phyloP scores from a whole-genome alignment of 2,329 filamentous ascomycete genomes.

The Cylindrodendrum hubeiense region DNA sequence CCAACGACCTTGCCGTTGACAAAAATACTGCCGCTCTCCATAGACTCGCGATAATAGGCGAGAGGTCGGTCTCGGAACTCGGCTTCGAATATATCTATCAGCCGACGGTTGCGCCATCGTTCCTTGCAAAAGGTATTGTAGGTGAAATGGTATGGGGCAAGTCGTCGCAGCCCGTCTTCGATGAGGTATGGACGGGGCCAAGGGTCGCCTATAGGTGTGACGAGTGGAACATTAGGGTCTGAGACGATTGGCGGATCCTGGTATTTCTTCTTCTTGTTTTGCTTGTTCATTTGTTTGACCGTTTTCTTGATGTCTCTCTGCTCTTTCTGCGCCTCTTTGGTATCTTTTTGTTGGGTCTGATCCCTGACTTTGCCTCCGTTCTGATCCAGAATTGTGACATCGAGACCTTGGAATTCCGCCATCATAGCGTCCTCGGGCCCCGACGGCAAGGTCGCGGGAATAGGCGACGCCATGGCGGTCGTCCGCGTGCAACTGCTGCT shows the following conservation, averaged over 20 bases:
- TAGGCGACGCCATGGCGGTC: conserved; percentile 36
- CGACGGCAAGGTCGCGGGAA: conserved; percentile 22
- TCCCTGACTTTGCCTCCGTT: conserved; percentile 2
- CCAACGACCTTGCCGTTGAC: conserved; percentile 82
- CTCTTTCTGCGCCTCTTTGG: conserved; percentile 14
- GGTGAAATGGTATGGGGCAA: conserved; percentile 90
- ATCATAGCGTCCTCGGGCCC: conserved; percentile 31
- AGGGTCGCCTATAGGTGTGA: conserved; percentile 51
- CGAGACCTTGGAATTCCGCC: conserved; percentile 33
- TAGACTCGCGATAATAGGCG: conserved; percentile 89
- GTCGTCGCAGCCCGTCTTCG: conserved; percentile 84
- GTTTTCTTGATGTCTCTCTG: neutral
- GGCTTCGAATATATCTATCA: conserved; percentile 89
- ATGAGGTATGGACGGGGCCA: conserved; percentile 82
- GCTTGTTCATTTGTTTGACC: conserved; percentile 18
- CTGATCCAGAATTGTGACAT: conserved; percentile 16
- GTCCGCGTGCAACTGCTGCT: conserved; percentile 22
- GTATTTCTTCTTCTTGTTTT: conserved; percentile 28
- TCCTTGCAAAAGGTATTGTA: conserved; percentile 97
- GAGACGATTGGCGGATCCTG: conserved; percentile 34
- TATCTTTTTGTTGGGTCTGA: conserved; percentile 23
- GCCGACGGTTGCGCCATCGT: conserved; percentile 84
- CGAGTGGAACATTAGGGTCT: conserved; percentile 41
- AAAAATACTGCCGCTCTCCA: conserved; percentile 81
- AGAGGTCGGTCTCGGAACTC: conserved; percentile 91